Conservation (phyloP, 352 stramenopile species). For the Hyaloperonospora arabidopsidis region DNA sequence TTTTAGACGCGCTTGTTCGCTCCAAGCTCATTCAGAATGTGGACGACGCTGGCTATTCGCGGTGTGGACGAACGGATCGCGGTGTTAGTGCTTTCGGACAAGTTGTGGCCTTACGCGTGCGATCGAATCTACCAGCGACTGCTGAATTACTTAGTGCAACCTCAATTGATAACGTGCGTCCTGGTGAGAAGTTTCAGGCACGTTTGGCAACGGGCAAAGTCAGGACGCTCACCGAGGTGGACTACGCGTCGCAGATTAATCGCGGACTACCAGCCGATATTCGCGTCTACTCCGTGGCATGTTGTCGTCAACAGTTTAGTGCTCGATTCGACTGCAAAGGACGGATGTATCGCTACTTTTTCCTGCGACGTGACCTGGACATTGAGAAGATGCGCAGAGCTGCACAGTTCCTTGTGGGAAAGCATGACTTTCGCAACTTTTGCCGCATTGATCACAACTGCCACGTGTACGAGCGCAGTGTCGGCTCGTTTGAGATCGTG, state of each 20-base stretch:
- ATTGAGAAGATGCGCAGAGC: conserved; percentile 85
- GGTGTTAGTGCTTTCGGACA: conserved; percentile 89
- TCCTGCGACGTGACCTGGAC: conserved; percentile 69
- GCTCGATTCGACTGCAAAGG: conserved; percentile 91
- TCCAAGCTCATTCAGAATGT: conserved; percentile 87
- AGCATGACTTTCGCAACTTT: conserved; percentile 98
- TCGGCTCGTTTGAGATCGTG: conserved; percentile 79
- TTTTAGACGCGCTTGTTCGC: conserved; percentile 91
- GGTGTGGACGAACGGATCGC: conserved; percentile 95
- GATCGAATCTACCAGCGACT: conserved; percentile 64
- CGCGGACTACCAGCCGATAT: conserved; percentile 89
- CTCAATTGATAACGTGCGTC: conserved; percentile 59
- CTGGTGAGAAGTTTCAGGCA: conserved; percentile 57
- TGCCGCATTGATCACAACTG: conserved; percentile 98
- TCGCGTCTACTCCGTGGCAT: conserved; percentile 75
- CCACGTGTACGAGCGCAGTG: conserved; percentile 90
- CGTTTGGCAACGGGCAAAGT: conserved; percentile 44
- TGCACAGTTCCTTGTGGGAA: conserved; percentile 85
- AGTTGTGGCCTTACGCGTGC: conserved; percentile 61
- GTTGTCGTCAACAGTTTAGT: conserved; percentile 82
- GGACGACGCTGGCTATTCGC: conserved; percentile 84
- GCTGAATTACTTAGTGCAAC: conserved; percentile 51
- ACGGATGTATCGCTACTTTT: conserved; percentile 98
- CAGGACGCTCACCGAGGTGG: conserved; percentile 85
- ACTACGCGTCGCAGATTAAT: conserved; percentile 96